phyloP scores from a whole-genome alignment of 495 filamentous ascomycete genomes.

The Talaromyces thailandensis region DNA sequence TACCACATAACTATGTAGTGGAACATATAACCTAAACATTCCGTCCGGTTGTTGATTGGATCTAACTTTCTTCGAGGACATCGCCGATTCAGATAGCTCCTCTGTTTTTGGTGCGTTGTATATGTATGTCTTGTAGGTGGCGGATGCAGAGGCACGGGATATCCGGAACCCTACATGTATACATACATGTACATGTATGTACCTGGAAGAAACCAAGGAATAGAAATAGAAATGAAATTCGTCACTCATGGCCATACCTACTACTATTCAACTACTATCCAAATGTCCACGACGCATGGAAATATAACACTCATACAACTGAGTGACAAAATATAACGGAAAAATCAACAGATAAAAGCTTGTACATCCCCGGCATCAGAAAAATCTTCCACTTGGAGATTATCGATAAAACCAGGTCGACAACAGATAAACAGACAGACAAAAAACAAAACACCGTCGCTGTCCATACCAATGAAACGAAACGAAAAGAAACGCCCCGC shows the following conservation, averaged over 20 bases:
- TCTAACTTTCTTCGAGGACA: background rate
- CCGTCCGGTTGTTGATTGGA: background rate
- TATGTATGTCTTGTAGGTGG: background rate
- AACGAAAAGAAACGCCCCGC: constrained; percentile 1
- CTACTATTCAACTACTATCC: background rate
- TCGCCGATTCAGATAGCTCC: background rate
- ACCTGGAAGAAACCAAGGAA: background rate
- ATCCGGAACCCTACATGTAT: background rate
- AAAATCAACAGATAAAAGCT: background rate
- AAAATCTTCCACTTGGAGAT: background rate
- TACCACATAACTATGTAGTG: background rate
- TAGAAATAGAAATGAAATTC: background rate
- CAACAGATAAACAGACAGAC: background rate
- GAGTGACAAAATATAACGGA: background rate
- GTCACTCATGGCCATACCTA: background rate
- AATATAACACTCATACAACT: background rate
- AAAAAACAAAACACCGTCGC: background rate
- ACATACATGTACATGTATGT: background rate
- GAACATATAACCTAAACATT: background rate
- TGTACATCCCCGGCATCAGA: background rate
- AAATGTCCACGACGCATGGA: background rate
- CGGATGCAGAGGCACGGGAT: background rate
- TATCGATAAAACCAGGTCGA: background rate
- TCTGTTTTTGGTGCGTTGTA: too few species aligned
- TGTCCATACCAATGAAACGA: background rate